phyloP scores from a whole-genome alignment of 208 protist genomes.

The Wallacemonas collosoma region DNA sequence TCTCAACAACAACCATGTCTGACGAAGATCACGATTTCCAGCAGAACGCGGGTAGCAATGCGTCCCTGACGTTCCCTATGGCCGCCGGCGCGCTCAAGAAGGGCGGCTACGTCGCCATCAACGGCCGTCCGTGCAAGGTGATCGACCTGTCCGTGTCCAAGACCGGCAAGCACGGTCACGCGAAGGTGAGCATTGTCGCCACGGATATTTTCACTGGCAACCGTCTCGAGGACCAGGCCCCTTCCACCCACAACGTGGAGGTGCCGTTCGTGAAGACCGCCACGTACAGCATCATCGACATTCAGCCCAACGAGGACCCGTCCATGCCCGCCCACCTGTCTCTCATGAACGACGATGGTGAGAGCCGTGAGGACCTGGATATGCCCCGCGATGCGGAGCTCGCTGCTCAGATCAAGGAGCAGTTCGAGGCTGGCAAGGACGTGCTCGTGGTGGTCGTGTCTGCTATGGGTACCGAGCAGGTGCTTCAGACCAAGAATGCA shows the following conservation, averaged over 20 bases:
- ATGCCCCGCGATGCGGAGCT: conserved; percentile 92
- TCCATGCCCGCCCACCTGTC: conserved; percentile 72
- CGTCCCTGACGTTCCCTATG: conserved; percentile 86
- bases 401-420: conserved; percentile 87
- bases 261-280: conserved; percentile 94
- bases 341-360: conserved; percentile 93
- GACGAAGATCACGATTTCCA: conserved; percentile 80
- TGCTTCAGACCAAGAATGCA: conserved; percentile 94
- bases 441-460: conserved; percentile 93
- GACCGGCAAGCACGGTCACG: conserved; percentile 99
- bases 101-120: conserved; percentile 89
- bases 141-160: conserved; percentile 98
- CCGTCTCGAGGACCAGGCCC: conserved; percentile 98
- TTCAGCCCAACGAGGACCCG: conserved; percentile 90
- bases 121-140: conserved; percentile 96
- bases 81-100: conserved; percentile 91
- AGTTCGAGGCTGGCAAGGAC: conserved; percentile 94
- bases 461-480: conserved; percentile 96
- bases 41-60: conserved; percentile 61
- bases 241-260: conserved; percentile 97
- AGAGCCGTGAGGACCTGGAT: conserved; percentile 95
- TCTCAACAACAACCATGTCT: conserved; percentile 30
- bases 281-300: conserved; percentile 96
- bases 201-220: conserved; percentile 99
- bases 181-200: conserved; percentile 97